These are phyloP conservation scores for Lodderomyces orthopsilosis DNA, from an alignment of 1,139 yeast species.

Conservation along the genomic window DNA sequence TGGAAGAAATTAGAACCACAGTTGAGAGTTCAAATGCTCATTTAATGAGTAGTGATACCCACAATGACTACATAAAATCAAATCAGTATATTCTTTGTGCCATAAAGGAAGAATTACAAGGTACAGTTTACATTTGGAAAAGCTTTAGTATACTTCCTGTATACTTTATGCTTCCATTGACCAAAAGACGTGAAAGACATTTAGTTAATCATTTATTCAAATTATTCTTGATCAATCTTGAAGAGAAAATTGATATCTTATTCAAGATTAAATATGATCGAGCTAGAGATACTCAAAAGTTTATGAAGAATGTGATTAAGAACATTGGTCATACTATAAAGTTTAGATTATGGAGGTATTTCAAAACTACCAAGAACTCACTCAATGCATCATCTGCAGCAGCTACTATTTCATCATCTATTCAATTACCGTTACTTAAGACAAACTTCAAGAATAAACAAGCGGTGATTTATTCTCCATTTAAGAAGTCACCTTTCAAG, in stretches of 20 bases:
- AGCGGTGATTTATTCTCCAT: slow-evolving; percentile 31
- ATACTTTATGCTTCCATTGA: slow-evolving; percentile 8
- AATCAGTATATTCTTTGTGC: slow-evolving; percentile 34
- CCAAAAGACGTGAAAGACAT: slow-evolving; percentile 19
- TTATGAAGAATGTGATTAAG: slow-evolving; percentile 24
- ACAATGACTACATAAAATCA: slow-evolving; percentile 9
- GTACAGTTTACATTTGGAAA: slow-evolving; percentile 8
- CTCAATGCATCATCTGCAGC: neutral
- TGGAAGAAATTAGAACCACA: slow-evolving; percentile 30
- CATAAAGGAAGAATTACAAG: slow-evolving; percentile 6
- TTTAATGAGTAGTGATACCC: slow-evolving; percentile 1
- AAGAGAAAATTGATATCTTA: slow-evolving; percentile 39
- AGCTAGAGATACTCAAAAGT: slow-evolving; percentile 24
- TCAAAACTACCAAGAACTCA: slow-evolving; percentile 9
- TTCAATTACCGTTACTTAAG: slow-evolving; percentile 4
- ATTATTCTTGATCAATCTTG: slow-evolving; percentile 37
- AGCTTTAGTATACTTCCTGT: slow-evolving; percentile 11
- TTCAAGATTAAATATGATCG: slow-evolving; percentile 35
- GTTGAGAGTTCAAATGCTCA: slow-evolving; percentile 18
- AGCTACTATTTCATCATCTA: slow-evolving; percentile 1
- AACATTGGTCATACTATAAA: slow-evolving; percentile 29
- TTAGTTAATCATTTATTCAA: slow-evolving; percentile 36
- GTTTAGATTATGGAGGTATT: slow-evolving; percentile 24
- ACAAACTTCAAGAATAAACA: slow-evolving; percentile 15
- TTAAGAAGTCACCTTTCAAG: slow-evolving; percentile 25